These are phyloP conservation scores for Populus tomentosa DNA, from an alignment of 441 rosid genomes.

Conservation along the genomic window DNA sequence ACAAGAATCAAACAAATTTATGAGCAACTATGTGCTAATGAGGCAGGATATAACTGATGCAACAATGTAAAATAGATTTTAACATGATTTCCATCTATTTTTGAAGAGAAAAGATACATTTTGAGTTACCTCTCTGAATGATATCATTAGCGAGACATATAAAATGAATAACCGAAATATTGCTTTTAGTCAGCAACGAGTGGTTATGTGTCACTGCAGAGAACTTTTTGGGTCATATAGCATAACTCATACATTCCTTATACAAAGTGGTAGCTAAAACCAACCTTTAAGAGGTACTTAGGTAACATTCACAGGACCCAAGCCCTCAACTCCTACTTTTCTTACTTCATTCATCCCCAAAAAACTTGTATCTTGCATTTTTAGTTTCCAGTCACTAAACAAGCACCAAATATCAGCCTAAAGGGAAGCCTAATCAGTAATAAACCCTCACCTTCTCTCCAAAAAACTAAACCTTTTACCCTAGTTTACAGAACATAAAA, in stretches of 20 bases:
- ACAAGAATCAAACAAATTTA: background rate
- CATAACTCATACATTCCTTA: background rate
- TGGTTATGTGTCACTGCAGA: background rate
- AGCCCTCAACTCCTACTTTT: background rate
- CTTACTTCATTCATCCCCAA: background rate
- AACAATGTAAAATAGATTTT: background rate
- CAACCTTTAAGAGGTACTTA: background rate
- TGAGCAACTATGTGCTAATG: background rate
- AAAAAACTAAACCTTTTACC: background rate
- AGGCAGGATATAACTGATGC: background rate
- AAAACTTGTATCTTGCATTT: background rate
- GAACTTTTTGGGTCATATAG: background rate
- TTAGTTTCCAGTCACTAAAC: background rate
- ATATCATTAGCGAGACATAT: background rate
- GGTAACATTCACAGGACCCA: background rate
- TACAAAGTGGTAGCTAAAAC: background rate
- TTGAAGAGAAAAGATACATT: background rate
- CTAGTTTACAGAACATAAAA: background rate
- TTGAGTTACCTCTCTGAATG: background rate
- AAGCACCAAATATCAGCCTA: background rate
- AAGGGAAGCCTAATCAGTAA: background rate
- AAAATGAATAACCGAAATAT: background rate
- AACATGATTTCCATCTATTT: background rate
- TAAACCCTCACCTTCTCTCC: background rate
- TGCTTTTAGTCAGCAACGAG: background rate